Evolutionary conservation across 495 filamentous ascomycete species (phyloP), one percentile per base, ranked within the genome.

Genomic region (Xylaria castorea): DNA sequence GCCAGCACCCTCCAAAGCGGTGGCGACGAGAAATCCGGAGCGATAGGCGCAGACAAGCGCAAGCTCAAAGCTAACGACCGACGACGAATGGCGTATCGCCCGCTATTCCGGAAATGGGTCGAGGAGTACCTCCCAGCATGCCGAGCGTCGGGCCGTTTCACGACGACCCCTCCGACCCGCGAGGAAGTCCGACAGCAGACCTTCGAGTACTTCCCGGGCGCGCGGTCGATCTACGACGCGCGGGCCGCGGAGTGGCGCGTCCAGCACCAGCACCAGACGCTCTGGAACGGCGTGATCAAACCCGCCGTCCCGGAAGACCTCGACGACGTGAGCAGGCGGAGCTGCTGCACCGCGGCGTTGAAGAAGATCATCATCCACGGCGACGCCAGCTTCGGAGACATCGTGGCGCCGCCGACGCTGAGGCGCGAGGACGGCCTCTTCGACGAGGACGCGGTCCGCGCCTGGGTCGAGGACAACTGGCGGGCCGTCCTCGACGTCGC

Each of bases 41-140:
- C 74, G 30, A 14, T 53, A 50, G 64, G 11, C 27, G 64, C 32
- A 14, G 82, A 81, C 11, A 77, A 75, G 3, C 77, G 76, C 55
- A 83, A 78, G 55, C 78, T 89, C 46, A 90, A 88, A 46, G 58
- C 83, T 25, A 88, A 86, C 53, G 87, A 90, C 71, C 80, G 87
- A 1, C 77, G 81, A 8, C 81, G 87, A 2, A 80, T 87, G 83
- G 76, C 72, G 0, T 75, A 77, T 50, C 84, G 90, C 1, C 79
- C 82, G 0, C 75, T 89, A 16, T 91, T 86, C 73, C 76, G 79
- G 3, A 71, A 75, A 0, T 92, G 88, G 84, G 73, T 89, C 51
- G 80, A 88, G 7, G 87, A 90, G 50, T 91, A 83, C 68, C 75
- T 88, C n/a, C 87, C 87, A 0, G 64, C 70, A 9, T 80, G 81